phyloP scores from a whole-genome alignment of 2,329 filamentous ascomycete genomes.

The Pyrenophora tritici-repentis region DNA sequence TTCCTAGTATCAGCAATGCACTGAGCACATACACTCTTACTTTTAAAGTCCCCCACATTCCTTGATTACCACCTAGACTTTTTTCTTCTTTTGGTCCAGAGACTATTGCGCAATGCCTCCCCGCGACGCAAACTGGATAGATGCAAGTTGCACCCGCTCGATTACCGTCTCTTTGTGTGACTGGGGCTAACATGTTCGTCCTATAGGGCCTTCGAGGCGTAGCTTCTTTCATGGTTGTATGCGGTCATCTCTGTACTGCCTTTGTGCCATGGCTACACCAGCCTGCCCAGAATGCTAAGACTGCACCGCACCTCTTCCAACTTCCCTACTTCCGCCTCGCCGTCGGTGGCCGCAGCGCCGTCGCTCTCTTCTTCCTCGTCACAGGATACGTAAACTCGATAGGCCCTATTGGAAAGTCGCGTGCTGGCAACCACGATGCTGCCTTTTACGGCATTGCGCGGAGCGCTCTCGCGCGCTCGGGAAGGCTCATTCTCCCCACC shows the following conservation, averaged over 20 bases:
- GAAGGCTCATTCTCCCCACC: slow-evolving; percentile 63
- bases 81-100: slow-evolving; percentile 16
- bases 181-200: slow-evolving; percentile 26
- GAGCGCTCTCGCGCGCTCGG: slow-evolving; percentile 63
- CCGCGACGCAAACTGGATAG: slow-evolving; percentile 48
- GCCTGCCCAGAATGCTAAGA: slow-evolving; percentile 50
- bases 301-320: slow-evolving; percentile 59
- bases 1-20: slow-evolving; percentile 18
- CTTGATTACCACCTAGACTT: slow-evolving; percentile 11
- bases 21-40: slow-evolving; percentile 6
- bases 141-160: slow-evolving; percentile 34
- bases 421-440: slow-evolving; percentile 58
- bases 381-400: slow-evolving; percentile 70
- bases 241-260: slow-evolving; percentile 50
- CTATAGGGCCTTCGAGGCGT: slow-evolving; percentile 50
- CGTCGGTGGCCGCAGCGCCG: slow-evolving; percentile 55
- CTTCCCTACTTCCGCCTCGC: slow-evolving; percentile 64
- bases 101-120: slow-evolving; percentile 37
- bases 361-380: slow-evolving; percentile 53
- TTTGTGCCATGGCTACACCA: slow-evolving; percentile 50
- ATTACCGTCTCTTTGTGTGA: slow-evolving; percentile 11
- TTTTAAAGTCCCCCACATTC: slow-evolving; percentile 11
- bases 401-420: slow-evolving; percentile 62
- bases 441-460: slow-evolving; percentile 61
- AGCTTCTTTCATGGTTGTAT: slow-evolving; percentile 51